Conservation (phyloP, 345 rosid genomes). For the Melaleuca quinquenervia region DNA sequence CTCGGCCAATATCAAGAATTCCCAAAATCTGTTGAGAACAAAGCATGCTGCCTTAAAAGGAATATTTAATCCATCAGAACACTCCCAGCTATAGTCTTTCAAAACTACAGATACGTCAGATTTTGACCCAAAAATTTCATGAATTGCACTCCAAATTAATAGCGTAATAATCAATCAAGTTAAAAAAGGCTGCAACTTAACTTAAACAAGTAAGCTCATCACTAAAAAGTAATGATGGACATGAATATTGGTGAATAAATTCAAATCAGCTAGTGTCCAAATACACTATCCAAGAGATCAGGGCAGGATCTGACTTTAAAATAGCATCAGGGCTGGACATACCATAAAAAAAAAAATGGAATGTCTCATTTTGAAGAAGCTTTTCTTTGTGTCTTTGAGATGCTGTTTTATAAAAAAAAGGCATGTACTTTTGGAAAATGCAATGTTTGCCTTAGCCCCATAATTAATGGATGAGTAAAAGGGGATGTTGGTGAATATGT, state of each 20-base stretch:
- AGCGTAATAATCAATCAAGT: not conserved
- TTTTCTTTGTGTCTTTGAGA: not conserved
- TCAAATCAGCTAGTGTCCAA: not conserved
- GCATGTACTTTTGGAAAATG: not conserved
- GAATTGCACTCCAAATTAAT: not conserved
- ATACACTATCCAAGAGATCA: not conserved
- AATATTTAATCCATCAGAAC: not conserved
- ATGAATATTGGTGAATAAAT: not conserved
- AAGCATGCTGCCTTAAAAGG: not conserved
- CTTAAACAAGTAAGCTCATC: not conserved
- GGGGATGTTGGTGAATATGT: not conserved
- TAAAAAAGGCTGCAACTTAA: not conserved
- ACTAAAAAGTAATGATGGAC: not conserved
- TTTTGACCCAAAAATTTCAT: not conserved
- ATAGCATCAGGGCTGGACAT: not conserved
- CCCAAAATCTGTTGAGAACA: conserved; percentile 47
- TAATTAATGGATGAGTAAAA: not conserved
- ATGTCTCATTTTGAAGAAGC: not conserved
- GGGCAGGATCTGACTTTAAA: not conserved
- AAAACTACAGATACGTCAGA: not conserved
- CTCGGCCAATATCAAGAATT: conserved; percentile 73
- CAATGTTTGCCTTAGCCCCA: not conserved
- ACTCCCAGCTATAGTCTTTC: not conserved
- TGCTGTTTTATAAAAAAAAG: not conserved
- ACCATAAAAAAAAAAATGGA: not conserved